Base-by-base conservation (phyloP, 192 early-diverging fungal genomes). In the Backusella tarrabulga region DNA sequence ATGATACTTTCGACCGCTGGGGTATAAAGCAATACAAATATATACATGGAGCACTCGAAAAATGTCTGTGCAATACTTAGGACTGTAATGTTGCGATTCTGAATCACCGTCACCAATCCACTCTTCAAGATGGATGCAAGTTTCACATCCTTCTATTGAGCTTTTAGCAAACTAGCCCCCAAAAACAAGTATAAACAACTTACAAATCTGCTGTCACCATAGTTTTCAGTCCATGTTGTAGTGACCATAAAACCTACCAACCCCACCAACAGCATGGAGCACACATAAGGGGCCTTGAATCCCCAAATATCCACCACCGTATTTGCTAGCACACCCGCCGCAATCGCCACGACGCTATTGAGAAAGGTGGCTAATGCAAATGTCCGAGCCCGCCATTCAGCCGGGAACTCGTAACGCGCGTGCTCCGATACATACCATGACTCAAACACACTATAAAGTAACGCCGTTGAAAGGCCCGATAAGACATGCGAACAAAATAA, bases 191-290 rank as follows among this genome's bases (percentile, higher is more conserved):
- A 29, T 17, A 23, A 1, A 6, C 23, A 4, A 35, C 35, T 42
- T 50, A 35, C 79, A 29, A 35, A 38, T 67, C 38, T 14, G 15
- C 41, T 19, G 38, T 81, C 77, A 36, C 94, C 94, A 83, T 91
- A 95, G 75, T 95, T 95, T 68, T 95, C 94, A n/a, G 76, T 82
- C 94, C 94, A 95, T 11, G 85, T 83, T 9, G 72, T 70, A 0
- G 76, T 70, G 34, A 95, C 88, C 56, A 92, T 74, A 8, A 78
- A 42, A 17, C 79, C 85, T 32, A 88, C 90, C 29, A 85, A 52
- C 26, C 68, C 70, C 44, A 92, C 79, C 21, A 91, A 81, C 7
- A 78, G 46, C 67, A 89, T 85, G 6, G 92, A 85, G n/a, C 81
- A 84, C 56, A 88, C 78, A 77, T 93, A 95, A 9, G 94, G 94